Conservation (phyloP, 106 monocot genomes). For the Allium sativum region DNA sequence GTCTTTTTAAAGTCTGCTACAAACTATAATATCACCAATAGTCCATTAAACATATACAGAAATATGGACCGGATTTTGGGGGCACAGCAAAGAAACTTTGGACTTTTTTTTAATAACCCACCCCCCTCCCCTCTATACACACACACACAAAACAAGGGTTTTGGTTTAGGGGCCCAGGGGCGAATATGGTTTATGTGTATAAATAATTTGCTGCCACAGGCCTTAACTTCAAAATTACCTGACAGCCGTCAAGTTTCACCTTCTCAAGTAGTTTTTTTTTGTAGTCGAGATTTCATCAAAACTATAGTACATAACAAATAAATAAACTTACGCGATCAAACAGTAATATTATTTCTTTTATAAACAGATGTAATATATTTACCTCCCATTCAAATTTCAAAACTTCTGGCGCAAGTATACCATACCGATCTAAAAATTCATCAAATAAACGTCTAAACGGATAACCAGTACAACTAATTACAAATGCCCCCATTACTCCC, state of each 20-base stretch:
- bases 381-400: conserved; percentile 58
- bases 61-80: no score
- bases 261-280: conserved; percentile 36
- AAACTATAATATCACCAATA: no score
- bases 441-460: conserved; percentile 55
- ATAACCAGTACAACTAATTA: conserved; percentile 66
- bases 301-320: conserved; percentile 8
- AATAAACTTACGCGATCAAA: background rate
- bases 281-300: conserved; percentile 40
- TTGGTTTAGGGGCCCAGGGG: no score
- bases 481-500: conserved; percentile 69
- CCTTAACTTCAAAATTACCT: conserved; percentile 33
- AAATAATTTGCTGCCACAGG: no score
- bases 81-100: no score
- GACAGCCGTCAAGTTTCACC: conserved; percentile 38
- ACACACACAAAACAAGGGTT: no score
- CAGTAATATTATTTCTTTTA: background rate
- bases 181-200: no score
- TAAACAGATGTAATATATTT: background rate
- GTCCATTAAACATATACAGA: no score
- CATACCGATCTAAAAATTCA: conserved; percentile 70
- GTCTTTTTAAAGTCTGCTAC: no score
- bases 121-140: no score
- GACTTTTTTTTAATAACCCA: no score
- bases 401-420: conserved; percentile 53